A percentile compares a stretch with the other conserved stretches of the same genome.
Evolutionary conservation across 1,139 yeast genomes (phyloP).

Genomic region (Zygosaccharomyces sapae): DNA sequence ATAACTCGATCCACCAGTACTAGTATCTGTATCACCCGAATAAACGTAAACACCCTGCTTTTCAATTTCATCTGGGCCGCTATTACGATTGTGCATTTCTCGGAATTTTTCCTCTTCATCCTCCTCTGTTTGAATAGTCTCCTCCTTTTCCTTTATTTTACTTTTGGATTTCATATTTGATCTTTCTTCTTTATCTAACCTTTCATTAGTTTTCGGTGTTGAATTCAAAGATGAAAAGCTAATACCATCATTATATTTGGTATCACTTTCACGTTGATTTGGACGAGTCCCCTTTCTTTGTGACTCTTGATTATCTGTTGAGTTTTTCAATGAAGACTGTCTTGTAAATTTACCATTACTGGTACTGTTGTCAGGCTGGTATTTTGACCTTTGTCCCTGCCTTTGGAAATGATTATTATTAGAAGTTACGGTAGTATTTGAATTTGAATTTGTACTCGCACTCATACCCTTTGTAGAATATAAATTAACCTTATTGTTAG

Average conservation of each 20-base stretch:
- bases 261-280: neutral
- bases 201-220: constrained; percentile 10
- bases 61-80: constrained; percentile 15
- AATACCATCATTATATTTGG: neutral
- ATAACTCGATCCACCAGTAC: constrained; percentile 27
- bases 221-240: neutral
- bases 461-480: constrained; percentile 3
- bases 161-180: constrained; percentile 16
- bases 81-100: constrained; percentile 3
- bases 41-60: constrained; percentile 25
- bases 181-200: constrained; percentile 12
- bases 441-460: neutral
- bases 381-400: neutral
- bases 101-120: constrained; percentile 1
- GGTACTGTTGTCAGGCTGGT: neutral
- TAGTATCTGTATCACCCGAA: constrained; percentile 31
- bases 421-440: neutral
- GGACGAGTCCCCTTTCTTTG: neutral
- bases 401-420: neutral
- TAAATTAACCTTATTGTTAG: neutral
- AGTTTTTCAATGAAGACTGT: neutral
- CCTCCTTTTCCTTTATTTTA: constrained; percentile 18
- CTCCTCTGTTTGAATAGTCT: constrained; percentile 7
- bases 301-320: neutral
- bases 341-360: neutral